Conservation (phyloP, 305 asterid species). For the Fraxinus sp. region DNA sequence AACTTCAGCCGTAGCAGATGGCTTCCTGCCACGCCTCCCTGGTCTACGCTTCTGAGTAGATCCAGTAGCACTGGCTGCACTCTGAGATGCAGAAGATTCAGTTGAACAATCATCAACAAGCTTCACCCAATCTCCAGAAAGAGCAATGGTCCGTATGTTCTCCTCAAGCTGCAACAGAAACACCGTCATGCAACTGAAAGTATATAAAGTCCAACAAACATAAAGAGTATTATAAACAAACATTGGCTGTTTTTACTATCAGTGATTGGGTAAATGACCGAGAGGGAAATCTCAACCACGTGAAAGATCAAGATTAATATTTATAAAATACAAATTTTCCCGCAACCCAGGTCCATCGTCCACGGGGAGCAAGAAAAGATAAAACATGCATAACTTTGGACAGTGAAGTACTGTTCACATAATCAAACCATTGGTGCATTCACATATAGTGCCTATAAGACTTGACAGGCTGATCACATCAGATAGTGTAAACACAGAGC, state of each 20-base stretch:
- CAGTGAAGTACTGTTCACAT: constrained; percentile 13
- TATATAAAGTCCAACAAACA: constrained; percentile 18
- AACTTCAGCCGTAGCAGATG: constrained; percentile 46
- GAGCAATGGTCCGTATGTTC: constrained; percentile 71
- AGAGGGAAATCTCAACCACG: background rate
- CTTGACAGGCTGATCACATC: constrained; percentile 12
- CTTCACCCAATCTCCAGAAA: constrained; percentile 82
- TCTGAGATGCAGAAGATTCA: constrained; percentile 51
- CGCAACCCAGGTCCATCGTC: constrained; percentile 4
- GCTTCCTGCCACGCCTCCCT: constrained; percentile 85
- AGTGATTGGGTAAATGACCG: background rate
- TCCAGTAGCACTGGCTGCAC: constrained; percentile 52
- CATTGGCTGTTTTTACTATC: background rate
- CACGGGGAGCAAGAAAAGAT: constrained; percentile 21
- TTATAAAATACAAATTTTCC: background rate
- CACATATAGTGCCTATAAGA: constrained; percentile 14
- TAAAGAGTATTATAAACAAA: constrained; percentile 2
- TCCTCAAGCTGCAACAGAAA: constrained; percentile 70
- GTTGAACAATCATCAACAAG: constrained; percentile 56
- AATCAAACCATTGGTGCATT: constrained; percentile 15
- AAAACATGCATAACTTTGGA: constrained; percentile 14
- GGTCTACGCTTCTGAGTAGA: constrained; percentile 79
- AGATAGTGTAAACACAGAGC: constrained; percentile 4
- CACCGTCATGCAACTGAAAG: constrained; percentile 29
- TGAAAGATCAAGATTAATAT: background rate